Percentiles rank a stretch among this genome's conserved stretches.
These are phyloP conservation scores for Oryza brachyantha DNA, from an alignment of 176 grass and related monocot genomes.

Conservation along the genomic window DNA sequence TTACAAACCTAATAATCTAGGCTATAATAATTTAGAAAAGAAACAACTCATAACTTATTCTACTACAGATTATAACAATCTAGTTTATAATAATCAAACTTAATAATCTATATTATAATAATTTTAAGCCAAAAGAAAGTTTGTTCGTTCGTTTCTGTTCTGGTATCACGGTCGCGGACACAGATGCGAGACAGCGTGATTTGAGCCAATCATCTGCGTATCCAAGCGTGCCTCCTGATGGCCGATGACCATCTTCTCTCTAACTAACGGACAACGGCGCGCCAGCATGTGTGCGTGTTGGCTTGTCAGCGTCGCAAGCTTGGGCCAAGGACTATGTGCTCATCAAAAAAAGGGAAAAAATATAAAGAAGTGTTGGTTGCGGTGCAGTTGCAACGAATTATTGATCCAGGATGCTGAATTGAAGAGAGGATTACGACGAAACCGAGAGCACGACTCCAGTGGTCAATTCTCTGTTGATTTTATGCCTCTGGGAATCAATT, in stretches of 20 bases:
- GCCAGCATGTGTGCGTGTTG: neutral
- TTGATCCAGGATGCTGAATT: neutral
- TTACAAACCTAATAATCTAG: no score
- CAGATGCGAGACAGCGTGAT: neutral
- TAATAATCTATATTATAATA: no score
- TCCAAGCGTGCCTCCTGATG: neutral
- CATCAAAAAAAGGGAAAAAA: neutral
- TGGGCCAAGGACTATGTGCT: neutral
- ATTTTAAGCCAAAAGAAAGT: no score
- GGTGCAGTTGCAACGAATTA: neutral
- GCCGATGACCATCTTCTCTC: neutral
- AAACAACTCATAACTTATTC: no score
- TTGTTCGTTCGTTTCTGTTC: neutral
- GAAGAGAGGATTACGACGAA: conserved; percentile 7
- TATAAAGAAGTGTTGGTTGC: neutral
- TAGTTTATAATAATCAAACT: no score
- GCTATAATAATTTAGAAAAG: no score
- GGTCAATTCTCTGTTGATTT: neutral
- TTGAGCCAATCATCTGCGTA: conserved; percentile 3
- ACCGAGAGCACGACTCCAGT: neutral
- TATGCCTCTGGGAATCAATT: neutral
- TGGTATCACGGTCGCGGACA: neutral
- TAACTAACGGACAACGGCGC: neutral
- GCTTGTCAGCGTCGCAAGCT: neutral
- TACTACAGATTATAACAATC: no score